Evolutionary conservation across 2,329 filamentous ascomycete genomes (phyloP).

Genomic region (Penicillium sp.): DNA sequence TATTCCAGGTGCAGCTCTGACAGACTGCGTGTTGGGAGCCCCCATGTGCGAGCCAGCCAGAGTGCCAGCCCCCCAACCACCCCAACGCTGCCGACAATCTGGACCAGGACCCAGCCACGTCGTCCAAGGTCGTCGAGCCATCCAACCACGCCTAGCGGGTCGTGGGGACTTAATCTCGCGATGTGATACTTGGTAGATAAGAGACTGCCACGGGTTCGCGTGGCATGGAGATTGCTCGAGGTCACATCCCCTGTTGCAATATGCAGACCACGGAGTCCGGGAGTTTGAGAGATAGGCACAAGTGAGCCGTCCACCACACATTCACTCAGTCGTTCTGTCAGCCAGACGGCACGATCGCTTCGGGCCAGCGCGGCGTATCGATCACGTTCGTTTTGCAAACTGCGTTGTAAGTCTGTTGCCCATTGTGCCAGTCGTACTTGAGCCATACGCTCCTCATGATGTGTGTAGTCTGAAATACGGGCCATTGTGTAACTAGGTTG

Average conservation of each 20-base stretch:
- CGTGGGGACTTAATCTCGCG: constrained; percentile 55
- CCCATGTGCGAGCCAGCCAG: constrained; percentile 54
- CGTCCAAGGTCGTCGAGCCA: constrained; percentile 65
- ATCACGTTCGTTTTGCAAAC: constrained; percentile 68
- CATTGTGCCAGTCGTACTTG: constrained; percentile 75
- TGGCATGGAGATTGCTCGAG: constrained; percentile 17
- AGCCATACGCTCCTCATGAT: constrained; percentile 59
- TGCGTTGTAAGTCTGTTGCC: constrained; percentile 76
- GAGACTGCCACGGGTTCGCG: constrained; percentile 26
- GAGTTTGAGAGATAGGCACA: constrained; percentile 50
- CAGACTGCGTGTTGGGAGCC: constrained; percentile 33
- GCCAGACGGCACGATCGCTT: constrained; percentile 65
- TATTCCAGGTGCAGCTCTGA: constrained; percentile 33
- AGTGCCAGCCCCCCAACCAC: constrained; percentile 69
- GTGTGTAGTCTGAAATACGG: constrained; percentile 58
- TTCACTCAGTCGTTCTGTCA: constrained; percentile 64
- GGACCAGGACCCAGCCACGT: constrained; percentile 65
- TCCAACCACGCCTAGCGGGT: constrained; percentile 75
- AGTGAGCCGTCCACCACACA: constrained; percentile 65
- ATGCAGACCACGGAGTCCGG: constrained; percentile 28
- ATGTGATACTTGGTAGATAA: constrained; percentile 33
- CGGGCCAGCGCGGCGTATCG: constrained; percentile 63
- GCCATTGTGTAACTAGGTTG: constrained; percentile 58
- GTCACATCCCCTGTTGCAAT: constrained; percentile 24
- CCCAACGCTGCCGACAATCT: constrained; percentile 70